Percentiles rank a stretch among this genome's conserved stretches.
Conservation (phyloP, 345 rosid species). For the Linum lewisii region DNA sequence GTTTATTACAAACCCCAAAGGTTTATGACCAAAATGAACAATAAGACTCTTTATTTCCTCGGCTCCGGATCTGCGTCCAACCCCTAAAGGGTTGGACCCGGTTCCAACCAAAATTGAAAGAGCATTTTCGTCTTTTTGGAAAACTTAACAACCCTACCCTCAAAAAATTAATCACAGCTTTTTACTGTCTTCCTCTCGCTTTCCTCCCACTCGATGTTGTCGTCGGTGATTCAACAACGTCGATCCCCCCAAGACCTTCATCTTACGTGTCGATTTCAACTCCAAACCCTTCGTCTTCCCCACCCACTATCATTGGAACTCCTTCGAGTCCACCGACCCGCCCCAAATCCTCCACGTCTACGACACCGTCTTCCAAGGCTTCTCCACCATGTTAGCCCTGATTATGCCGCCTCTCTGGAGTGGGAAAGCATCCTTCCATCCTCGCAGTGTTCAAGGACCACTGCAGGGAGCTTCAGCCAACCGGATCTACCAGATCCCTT, state of each 20-base stretch:
- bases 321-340: constrained; percentile 52
- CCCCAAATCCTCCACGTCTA: constrained; percentile 61
- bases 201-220: background rate
- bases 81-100: no score
- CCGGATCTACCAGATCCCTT: constrained; percentile 79
- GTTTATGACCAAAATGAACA: no score
- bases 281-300: constrained; percentile 79
- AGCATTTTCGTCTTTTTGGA: no score
- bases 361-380: constrained; percentile 91
- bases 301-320: constrained; percentile 77
- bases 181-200: no score
- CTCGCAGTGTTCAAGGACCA: constrained; percentile 61
- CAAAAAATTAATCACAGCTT: no score
- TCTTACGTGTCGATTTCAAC: constrained; percentile 52
- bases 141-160: no score
- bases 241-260: constrained; percentile 41
- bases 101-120: no score
- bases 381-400: constrained; percentile 53
- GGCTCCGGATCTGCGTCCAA: no score
- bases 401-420: constrained; percentile 38
- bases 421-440: constrained; percentile 49
- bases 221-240: constrained; percentile 13
- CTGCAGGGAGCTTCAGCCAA: constrained; percentile 71
- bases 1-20: no score
- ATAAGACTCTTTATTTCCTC: no score